These are phyloP conservation scores for Trichoderma asperelloides DNA, from an alignment of 495 filamentous ascomycete genomes.

Conservation along the genomic window DNA sequence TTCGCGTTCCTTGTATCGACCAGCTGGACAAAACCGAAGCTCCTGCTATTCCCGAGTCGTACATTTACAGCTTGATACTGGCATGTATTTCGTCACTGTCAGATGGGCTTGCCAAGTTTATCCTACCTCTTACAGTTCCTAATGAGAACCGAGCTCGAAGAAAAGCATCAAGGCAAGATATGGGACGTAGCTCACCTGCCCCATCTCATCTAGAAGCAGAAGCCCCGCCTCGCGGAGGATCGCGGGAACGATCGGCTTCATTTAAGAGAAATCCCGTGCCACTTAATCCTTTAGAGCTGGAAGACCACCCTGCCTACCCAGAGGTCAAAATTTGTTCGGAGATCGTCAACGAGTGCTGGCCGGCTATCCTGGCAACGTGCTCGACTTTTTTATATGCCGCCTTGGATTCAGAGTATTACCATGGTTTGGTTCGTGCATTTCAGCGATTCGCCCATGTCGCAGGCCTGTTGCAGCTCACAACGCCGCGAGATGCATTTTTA, in stretches of 20 bases:
- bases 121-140: conserved; percentile 79
- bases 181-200: conserved; percentile 34
- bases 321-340: conserved; percentile 67
- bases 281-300: conserved; percentile 67
- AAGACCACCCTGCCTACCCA: conserved; percentile 57
- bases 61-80: conserved; percentile 82
- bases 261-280: conserved; percentile 57
- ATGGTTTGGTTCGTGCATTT: conserved; percentile 83
- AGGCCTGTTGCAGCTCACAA: conserved; percentile 71
- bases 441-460: conserved; percentile 95
- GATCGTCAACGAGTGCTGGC: conserved; percentile 90
- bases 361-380: conserved; percentile 84
- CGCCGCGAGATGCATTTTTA: conserved; percentile 87
- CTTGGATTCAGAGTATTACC: conserved; percentile 90
- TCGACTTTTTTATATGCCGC: conserved; percentile 91
- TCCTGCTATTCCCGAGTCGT: conserved; percentile 77
- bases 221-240: conserved; percentile 24
- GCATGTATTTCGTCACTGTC: conserved; percentile 82
- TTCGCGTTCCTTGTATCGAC: conserved; percentile 83
- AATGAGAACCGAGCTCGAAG: conserved; percentile 46
- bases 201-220: conserved; percentile 25
- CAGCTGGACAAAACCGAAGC: conserved; percentile 88
- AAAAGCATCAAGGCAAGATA: conserved; percentile 33
- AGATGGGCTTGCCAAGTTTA: conserved; percentile 85
- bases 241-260: conserved; percentile 36